These are phyloP conservation scores for Wickerhamomyces xylosicus DNA, from an alignment of 805 yeast species.

Conservation along the genomic window DNA sequence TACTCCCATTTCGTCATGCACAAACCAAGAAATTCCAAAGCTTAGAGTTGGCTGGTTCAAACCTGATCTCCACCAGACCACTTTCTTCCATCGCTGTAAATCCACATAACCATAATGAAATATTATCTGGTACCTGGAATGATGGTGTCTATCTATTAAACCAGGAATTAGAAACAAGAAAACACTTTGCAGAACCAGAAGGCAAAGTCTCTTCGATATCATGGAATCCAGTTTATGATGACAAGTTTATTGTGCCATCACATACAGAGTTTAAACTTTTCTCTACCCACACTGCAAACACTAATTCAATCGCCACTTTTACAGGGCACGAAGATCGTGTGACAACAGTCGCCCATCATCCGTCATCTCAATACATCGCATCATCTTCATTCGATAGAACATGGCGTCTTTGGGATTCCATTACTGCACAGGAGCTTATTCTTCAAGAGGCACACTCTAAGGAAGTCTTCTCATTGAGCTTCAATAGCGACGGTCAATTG, in stretches of 20 bases:
- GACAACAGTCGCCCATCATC: conserved; percentile 54
- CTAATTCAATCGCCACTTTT: conserved; percentile 11
- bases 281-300: conserved; percentile 2
- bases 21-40: conserved; percentile 24
- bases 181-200: conserved; percentile 22
- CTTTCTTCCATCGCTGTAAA: conserved; percentile 43
- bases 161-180: conserved; percentile 23
- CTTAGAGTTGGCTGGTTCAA: conserved; percentile 52
- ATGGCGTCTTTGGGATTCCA: conserved; percentile 82
- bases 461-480: conserved; percentile 50
- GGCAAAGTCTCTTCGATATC: conserved; percentile 67
- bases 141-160: conserved; percentile 53
- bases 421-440: conserved; percentile 35
- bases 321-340: conserved; percentile 46
- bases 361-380: conserved; percentile 42
- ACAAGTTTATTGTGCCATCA: conserved; percentile 29
- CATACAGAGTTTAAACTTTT: conserved; percentile 13
- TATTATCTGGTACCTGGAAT: conserved; percentile 79
- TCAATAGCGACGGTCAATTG: conserved; percentile 73
- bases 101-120: conserved; percentile 24
- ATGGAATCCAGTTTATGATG: conserved; percentile 36
- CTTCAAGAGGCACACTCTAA: conserved; percentile 83
- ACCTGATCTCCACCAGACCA: conserved; percentile 60
- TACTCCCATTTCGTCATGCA: conserved; percentile 36
- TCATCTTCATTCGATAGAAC: conserved; percentile 78